Evolutionary conservation across 768 basidiomycete species (phyloP).

Genomic region (Strobilomyces dryophilus): DNA sequence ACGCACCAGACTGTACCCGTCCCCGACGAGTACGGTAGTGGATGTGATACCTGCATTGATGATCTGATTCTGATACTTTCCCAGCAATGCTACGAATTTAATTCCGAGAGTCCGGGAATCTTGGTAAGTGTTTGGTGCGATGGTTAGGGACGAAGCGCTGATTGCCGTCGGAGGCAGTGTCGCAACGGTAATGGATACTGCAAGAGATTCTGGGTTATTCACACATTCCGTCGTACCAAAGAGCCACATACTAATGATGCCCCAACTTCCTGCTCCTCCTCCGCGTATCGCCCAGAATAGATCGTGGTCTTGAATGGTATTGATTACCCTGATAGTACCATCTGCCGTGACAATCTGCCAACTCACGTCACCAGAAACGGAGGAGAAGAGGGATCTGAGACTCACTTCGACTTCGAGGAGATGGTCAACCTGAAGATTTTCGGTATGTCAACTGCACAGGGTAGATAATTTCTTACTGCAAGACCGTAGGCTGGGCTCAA

Average conservation of each 20-base stretch:
- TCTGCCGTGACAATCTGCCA: conserved; percentile 37
- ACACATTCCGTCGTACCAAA: not conserved
- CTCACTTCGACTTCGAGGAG: conserved; percentile 37
- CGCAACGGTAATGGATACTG: conserved; percentile 18
- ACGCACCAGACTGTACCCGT: conserved; percentile 8
- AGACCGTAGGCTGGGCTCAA: conserved; percentile 18
- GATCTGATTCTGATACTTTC: conserved; percentile 14
- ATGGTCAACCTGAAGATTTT: conserved; percentile 37
- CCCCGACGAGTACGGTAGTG: not conserved
- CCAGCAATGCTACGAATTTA: conserved; percentile 15
- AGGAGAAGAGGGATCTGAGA: not conserved
- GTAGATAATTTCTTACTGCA: not conserved
- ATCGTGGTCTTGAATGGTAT: conserved; percentile 38
- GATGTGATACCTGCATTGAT: conserved; percentile 9
- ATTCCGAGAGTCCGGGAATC: conserved; percentile 9
- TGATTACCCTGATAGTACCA: conserved; percentile 37
- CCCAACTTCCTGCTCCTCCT: conserved; percentile 48
- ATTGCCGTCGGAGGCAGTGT: conserved; percentile 6
- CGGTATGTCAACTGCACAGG: not conserved
- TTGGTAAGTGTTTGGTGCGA: conserved; percentile 11
- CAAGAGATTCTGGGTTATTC: not conserved
- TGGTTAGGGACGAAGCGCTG: conserved; percentile 3
- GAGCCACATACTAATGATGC: conserved; percentile 33
- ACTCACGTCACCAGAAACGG: not conserved
- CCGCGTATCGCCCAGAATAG: conserved; percentile 55